Percentiles rank a stretch among this genome's conserved stretches.
Conservation (phyloP, 1,139 yeast species). For the Ogataea hybrid region DNA sequence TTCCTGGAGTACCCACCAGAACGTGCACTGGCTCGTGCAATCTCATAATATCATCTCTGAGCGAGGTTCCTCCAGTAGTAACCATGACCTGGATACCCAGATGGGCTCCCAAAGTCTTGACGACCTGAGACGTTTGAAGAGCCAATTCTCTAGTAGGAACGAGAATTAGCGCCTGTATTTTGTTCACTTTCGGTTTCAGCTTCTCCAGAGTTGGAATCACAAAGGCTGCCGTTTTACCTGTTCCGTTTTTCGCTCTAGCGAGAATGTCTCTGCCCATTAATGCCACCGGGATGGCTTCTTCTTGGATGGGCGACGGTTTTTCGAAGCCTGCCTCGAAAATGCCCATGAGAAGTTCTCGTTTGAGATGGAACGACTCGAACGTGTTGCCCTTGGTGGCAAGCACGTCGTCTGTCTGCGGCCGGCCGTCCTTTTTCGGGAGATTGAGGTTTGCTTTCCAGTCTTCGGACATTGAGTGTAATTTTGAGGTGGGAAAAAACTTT, state of each 20-base stretch:
- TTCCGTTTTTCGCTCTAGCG: slow-evolving; percentile 98
- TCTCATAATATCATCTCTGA: slow-evolving; percentile 92
- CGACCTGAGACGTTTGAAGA: slow-evolving; percentile 87
- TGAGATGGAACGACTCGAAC: slow-evolving; percentile 89
- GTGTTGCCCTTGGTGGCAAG: slow-evolving; percentile 85
- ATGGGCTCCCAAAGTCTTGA: slow-evolving; percentile 95
- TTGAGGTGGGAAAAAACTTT: slow-evolving; percentile 9
- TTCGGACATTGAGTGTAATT: slow-evolving; percentile 19
- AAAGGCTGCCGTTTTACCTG: slow-evolving; percentile 98
- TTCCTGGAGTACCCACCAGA: slow-evolving; percentile 93
- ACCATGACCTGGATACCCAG: slow-evolving; percentile 94
- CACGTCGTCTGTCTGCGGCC: slow-evolving; percentile 98
- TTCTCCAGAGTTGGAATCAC: slow-evolving; percentile 82
- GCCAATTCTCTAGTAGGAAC: slow-evolving; percentile 90
- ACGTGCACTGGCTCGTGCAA: slow-evolving; percentile 88
- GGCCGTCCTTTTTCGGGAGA: slow-evolving; percentile 77
- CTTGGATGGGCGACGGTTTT: slow-evolving; percentile 97
- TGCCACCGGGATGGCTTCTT: slow-evolving; percentile 95
- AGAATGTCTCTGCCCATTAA: slow-evolving; percentile 93
- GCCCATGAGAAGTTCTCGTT: slow-evolving; percentile 95
- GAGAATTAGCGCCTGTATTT: slow-evolving; percentile 78
- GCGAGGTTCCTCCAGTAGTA: slow-evolving; percentile 96
- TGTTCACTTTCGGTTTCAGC: slow-evolving; percentile 75
- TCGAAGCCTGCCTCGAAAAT: slow-evolving; percentile 99
- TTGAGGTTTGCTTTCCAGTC: slow-evolving; percentile 76